Base-by-base conservation (phyloP, 192 early-diverging fungal genomes). In the Coemansia furcata region DNA sequence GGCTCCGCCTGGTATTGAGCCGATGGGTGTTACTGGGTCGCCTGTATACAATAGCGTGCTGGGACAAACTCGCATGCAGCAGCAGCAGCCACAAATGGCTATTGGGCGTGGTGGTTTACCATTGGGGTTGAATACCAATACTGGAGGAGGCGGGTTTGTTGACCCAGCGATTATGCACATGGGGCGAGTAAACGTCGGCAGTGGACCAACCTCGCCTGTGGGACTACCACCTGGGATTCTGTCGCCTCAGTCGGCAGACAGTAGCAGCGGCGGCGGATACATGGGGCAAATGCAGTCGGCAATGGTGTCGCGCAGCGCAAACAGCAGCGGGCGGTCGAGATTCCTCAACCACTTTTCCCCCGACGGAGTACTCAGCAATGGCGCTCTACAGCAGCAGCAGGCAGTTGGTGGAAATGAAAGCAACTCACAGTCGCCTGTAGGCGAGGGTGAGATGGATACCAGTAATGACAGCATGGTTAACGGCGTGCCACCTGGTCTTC, bases 281-380 rank as follows among this genome's bases (percentile, higher is more conserved):
- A 19, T n/a, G 58, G 52, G 54, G 3, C 69, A 66, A 46, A 43
- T 43, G 33, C 62, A 71, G 44, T 29, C 65, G n/a, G 55, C 39
- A 3, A 74, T 80, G 77, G 57, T 68, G 26, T 73, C 77, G 58
- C 77, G 77, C 66, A 80, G 78, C 21, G 73, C 73, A n/a, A 80
- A 75, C 58, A 75, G 78, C 70, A 75, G 78, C 65, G 73, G 78
- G 17, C 60, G 78, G 66, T 80, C 78, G 38, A 66, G 78, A 33
- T 80, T 80, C 57, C 73, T 80, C 40, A 80, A 72, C 67, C 78
- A 80, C 46, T 80, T 80, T 69, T 67, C 72, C 21, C 60, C 57
- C 8, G 72, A 71, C 5, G 35, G 29, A 57, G 37, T 33, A 14
- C 32, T 15, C 36, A 23, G 35, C 58, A 39, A 9, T 23, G 33